Evolutionary conservation across 2,329 filamentous ascomycete species (phyloP).

Genomic region (Colletotrichum chrysophilum): DNA sequence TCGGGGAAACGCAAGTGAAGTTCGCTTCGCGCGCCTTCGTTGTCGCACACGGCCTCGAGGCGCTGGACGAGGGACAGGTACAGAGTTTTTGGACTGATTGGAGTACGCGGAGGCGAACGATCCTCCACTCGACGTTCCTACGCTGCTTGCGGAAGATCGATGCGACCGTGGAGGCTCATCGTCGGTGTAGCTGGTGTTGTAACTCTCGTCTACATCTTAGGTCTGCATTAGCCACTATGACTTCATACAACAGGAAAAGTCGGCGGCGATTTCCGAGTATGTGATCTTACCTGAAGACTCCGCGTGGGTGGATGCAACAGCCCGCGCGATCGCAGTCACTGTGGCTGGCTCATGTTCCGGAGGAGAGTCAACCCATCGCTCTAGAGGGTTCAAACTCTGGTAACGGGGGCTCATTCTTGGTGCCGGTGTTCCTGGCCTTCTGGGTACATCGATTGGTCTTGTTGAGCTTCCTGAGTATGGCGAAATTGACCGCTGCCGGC

Average conservation of each 20-base stretch:
- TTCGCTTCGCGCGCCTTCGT: not conserved
- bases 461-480: conserved; percentile 21
- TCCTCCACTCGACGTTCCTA: conserved; percentile 20
- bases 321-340: conserved; percentile 25
- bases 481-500: conserved; percentile 36
- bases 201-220: conserved; percentile 4
- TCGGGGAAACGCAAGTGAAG: not conserved
- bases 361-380: conserved; percentile 23
- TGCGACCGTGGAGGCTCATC: not conserved
- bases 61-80: not conserved
- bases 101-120: conserved; percentile 16
- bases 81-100: not conserved
- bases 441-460: conserved; percentile 1
- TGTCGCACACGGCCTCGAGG: conserved; percentile 20
- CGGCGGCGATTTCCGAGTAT: not conserved
- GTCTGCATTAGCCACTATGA: not conserved
- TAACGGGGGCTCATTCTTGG: not conserved
- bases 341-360: conserved; percentile 28
- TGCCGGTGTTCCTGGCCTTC: not conserved
- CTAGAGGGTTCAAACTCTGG: conserved; percentile 1
- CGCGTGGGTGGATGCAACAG: conserved; percentile 20
- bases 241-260: fast-evolving
- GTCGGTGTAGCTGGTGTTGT: not conserved
- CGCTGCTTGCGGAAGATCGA: conserved; percentile 26
- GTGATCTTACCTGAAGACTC: not conserved